phyloP scores from a whole-genome alignment of 108 stramenopile genomes.

The Epithemia pelagica region DNA sequence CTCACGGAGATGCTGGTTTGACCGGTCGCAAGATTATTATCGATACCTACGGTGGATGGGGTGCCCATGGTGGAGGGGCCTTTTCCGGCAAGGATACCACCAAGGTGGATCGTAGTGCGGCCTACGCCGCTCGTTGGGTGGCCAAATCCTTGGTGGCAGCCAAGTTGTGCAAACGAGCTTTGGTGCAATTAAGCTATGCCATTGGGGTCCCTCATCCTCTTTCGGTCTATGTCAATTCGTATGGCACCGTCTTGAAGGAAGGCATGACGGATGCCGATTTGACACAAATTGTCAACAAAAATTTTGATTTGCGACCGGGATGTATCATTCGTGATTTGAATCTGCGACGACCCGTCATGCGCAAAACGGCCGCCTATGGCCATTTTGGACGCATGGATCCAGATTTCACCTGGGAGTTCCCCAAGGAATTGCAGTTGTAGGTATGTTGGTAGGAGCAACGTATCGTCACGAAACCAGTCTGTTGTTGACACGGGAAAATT shows the following conservation, averaged over 20 bases:
- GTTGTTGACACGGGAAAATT: too few species aligned
- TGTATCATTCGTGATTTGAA: slow-evolving; percentile 94
- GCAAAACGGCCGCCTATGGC: slow-evolving; percentile 96
- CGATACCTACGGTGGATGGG: slow-evolving; percentile 99
- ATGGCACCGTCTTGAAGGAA: slow-evolving; percentile 85
- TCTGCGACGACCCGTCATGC: slow-evolving; percentile 87
- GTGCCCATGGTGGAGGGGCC: slow-evolving; percentile 96
- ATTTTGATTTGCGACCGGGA: slow-evolving; percentile 95
- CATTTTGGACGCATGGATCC: slow-evolving; percentile 97
- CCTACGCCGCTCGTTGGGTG: slow-evolving; percentile 96
- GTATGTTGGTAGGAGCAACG: too few species aligned
- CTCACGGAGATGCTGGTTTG: slow-evolving; percentile 96
- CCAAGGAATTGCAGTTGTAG: slow-evolving; percentile 78
- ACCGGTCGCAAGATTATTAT: slow-evolving; percentile 98
- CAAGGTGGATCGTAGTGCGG: slow-evolving; percentile 95
- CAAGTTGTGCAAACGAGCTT: slow-evolving; percentile 88
- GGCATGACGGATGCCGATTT: slow-evolving; percentile 93
- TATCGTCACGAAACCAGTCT: too few species aligned
- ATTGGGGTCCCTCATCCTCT: slow-evolving; percentile 95
- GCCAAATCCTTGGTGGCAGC: slow-evolving; percentile 94
- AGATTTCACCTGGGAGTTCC: slow-evolving; percentile 95
- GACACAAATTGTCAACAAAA: slow-evolving; percentile 85
- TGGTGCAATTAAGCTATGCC: slow-evolving; percentile 94
- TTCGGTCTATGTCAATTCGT: slow-evolving; percentile 90
- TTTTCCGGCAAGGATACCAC: slow-evolving; percentile 98